Evolutionary conservation across 2,329 filamentous ascomycete genomes (phyloP), one percentile per base, ranked within the genome.

Genomic region (Curvularia verruculosa): DNA sequence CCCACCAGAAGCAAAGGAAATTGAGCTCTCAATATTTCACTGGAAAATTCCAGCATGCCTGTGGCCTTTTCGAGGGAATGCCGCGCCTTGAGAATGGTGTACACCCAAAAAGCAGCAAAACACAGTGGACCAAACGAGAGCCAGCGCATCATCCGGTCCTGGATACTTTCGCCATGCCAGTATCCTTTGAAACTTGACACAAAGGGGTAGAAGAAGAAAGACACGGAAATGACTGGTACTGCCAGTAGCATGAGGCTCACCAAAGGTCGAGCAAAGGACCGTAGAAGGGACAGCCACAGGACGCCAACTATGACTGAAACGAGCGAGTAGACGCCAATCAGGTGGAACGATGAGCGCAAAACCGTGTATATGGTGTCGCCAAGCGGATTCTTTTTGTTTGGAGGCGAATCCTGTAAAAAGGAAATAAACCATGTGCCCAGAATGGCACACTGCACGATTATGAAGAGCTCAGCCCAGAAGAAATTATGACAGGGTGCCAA

Each of bases 341-440:
- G 88, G 71, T 95, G 89, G 70, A 96, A 95, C 0, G 93, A 97
- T 49, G 88, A 87, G 66, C 90, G 89, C 34, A 99, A 80, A 4
- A 91, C 92, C 13, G 90, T 92, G 76, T 99, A 99, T 56, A 99
- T 92, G 1, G 94, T 97, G 75, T 99, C 95, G 13, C 93, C 94
- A 54, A 96, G 85, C 1, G 89, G 89, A 58, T 84, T 84, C 71
- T 90, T 90, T 52, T 83, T 82, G 51, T 80, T 80, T 5, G 90
- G 89, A 0, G 88, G 81, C 18, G 90, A 87, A 1, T 94, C 98
- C 72, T 98, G 92, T 39, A 99, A 83, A 81, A 90, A 96, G 23
- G 96, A 89, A 13, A 99, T 83, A 61, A 96, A 87, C 69, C 92
- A 96, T 0, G 92, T 94, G 12, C 94, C 90, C 69, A 98, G 85